phyloP scores from a whole-genome alignment of 805 yeast genomes.

The Candida andamanensis region DNA sequence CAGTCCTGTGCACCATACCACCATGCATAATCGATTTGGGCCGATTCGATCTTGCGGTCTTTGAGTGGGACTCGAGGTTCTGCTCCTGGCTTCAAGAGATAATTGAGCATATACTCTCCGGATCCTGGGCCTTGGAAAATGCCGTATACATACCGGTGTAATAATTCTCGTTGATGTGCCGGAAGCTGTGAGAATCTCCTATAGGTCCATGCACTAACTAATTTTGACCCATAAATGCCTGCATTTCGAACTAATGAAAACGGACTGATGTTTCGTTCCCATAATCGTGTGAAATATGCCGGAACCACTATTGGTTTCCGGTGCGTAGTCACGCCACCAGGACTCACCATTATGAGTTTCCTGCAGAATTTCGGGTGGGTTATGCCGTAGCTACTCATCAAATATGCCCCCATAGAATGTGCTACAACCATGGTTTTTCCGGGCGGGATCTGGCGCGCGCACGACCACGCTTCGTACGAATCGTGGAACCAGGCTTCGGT shows the following conservation, averaged over 20 bases:
- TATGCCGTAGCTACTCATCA: constrained; percentile 64
- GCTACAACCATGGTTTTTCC: constrained; percentile 60
- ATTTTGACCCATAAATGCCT: constrained; percentile 77
- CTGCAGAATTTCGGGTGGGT: constrained; percentile 53
- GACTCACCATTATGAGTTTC: constrained; percentile 75
- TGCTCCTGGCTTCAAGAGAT: constrained; percentile 86
- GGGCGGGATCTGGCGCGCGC: constrained; percentile 30
- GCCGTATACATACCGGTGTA: constrained; percentile 78
- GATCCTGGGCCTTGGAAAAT: constrained; percentile 86
- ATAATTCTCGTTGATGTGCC: constrained; percentile 38
- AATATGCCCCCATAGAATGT: constrained; percentile 91
- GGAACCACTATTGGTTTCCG: constrained; percentile 50
- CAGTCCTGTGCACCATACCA: constrained; percentile 74
- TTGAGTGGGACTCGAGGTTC: constrained; percentile 72
- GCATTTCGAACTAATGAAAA: constrained; percentile 71
- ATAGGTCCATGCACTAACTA: constrained; percentile 86
- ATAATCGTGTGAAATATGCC: constrained; percentile 67
- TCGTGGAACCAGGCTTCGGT: constrained; percentile 64
- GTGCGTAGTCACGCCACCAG: constrained; percentile 74
- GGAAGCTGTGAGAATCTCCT: constrained; percentile 67
- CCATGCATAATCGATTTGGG: constrained; percentile 69
- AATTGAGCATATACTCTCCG: constrained; percentile 88
- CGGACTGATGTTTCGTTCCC: constrained; percentile 88
- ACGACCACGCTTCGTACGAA: constrained; percentile 62
- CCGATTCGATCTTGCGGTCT: constrained; percentile 43